Conservation (phyloP, 768 basidiomycete genomes). For the Phanerochaete carnosa region DNA sequence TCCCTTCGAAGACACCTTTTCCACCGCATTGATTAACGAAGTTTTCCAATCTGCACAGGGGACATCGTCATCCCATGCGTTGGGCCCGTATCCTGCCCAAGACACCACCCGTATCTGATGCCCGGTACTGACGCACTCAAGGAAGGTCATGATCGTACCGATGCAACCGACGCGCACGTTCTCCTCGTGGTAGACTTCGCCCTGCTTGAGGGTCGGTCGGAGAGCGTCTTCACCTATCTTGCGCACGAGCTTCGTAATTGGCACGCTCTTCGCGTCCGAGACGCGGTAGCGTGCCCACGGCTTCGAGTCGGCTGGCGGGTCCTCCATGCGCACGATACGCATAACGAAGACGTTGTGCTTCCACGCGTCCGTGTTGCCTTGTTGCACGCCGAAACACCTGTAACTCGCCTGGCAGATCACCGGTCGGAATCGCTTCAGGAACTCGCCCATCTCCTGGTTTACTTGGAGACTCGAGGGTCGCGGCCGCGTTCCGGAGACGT, state of each 20-base stretch:
- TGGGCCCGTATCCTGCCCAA: slow-evolving; percentile 5
- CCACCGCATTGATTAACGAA: background rate
- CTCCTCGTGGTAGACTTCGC: slow-evolving; percentile 5
- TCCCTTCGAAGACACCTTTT: background rate
- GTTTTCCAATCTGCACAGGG: background rate
- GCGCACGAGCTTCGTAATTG: background rate
- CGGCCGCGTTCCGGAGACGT: background rate
- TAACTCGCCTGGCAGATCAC: slow-evolving; percentile 3
- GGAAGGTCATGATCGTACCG: slow-evolving; percentile 8
- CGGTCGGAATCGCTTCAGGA: slow-evolving; percentile 2
- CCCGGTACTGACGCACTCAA: slow-evolving; percentile 3
- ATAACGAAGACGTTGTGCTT: background rate
- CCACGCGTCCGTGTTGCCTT: background rate
- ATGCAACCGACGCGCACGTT: slow-evolving; percentile 5
- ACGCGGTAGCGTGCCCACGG: slow-evolving; percentile 5
- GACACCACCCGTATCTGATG: background rate
- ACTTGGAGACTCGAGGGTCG: background rate
- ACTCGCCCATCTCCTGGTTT: background rate
- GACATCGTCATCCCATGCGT: slow-evolving; percentile 1
- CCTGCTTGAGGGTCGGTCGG: slow-evolving; percentile 1
- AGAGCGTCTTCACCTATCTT: background rate
- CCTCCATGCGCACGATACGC: background rate
- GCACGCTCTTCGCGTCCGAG: background rate
- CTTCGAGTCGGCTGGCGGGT: background rate
- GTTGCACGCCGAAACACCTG: background rate